These are phyloP conservation scores for Candida parachauliodes DNA, from an alignment of 805 yeast genomes.

Conservation along the genomic window DNA sequence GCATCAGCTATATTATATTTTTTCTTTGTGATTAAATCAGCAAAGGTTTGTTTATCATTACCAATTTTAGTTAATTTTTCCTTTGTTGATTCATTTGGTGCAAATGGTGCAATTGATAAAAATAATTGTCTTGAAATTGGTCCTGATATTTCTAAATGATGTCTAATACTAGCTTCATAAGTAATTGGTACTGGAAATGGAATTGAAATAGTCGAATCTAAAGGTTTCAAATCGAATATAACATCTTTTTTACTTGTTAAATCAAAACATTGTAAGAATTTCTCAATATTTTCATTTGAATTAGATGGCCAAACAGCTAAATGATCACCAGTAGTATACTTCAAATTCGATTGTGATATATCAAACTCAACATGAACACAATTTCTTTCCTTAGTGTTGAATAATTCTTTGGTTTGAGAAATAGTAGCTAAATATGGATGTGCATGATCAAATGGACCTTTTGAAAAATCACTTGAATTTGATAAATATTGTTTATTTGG, in stretches of 20 bases:
- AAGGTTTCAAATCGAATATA: slow-evolving; percentile 61
- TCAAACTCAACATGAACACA: slow-evolving; percentile 93
- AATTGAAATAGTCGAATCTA: slow-evolving; percentile 63
- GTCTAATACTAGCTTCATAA: slow-evolving; percentile 79
- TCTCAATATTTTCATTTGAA: slow-evolving; percentile 67
- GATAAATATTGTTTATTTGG: slow-evolving; percentile 52
- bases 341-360: slow-evolving; percentile 65
- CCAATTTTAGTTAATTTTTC: slow-evolving; percentile 51
- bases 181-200: slow-evolving; percentile 82
- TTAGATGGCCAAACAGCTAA: slow-evolving; percentile 94
- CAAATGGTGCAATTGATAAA: slow-evolving; percentile 69
- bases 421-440: slow-evolving; percentile 84
- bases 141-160: slow-evolving; percentile 88
- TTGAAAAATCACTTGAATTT: slow-evolving; percentile 31
- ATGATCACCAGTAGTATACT: slow-evolving; percentile 94
- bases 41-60: slow-evolving; percentile 66
- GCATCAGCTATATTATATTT: slow-evolving; percentile 76
- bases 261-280: slow-evolving; percentile 62
- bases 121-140: slow-evolving; percentile 88
- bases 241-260: slow-evolving; percentile 48
- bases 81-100: slow-evolving; percentile 64
- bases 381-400: slow-evolving; percentile 58
- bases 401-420: slow-evolving; percentile 60
- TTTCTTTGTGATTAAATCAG: slow-evolving; percentile 55
- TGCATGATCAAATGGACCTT: slow-evolving; percentile 74